phyloP scores from a whole-genome alignment of 495 filamentous ascomycete species.

The Aspergillus ostianus region DNA sequence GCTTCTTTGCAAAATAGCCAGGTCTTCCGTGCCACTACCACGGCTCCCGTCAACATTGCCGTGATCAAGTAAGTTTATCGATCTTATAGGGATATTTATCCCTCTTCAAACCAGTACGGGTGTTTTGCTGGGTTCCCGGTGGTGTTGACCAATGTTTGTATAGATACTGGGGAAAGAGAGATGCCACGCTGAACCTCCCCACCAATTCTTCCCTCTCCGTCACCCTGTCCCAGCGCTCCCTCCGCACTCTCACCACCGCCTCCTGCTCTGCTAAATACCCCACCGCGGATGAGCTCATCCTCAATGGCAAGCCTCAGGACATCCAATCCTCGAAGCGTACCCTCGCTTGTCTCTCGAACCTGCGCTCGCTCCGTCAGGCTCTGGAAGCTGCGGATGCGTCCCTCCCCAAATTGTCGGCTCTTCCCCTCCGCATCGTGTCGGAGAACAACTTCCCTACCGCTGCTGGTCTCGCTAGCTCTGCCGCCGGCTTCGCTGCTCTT shows the following conservation, averaged over 20 bases:
- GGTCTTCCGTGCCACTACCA: conserved; percentile 89
- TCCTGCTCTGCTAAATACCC: conserved; percentile 80
- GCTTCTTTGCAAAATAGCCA: conserved; percentile 38
- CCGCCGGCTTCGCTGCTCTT: conserved; percentile 92
- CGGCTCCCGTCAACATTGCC: conserved; percentile 97
- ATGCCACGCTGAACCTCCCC: conserved; percentile 87
- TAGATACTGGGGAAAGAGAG: conserved; percentile 98
- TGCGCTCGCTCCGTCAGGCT: conserved; percentile 69
- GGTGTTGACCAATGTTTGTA: conserved; percentile 2
- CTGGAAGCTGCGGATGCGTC: conserved; percentile 70
- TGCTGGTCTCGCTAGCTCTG: conserved; percentile 89
- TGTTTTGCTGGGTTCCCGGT: conserved; percentile 21
- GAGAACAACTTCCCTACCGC: conserved; percentile 99
- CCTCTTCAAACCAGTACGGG: conserved; percentile 8
- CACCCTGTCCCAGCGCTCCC: conserved; percentile 89
- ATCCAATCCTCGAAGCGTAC: conserved; percentile 78
- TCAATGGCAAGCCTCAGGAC: conserved; percentile 82
- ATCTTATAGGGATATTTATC: conserved; percentile 18
- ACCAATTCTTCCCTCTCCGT: conserved; percentile 97
- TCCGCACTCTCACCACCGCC: conserved; percentile 93
- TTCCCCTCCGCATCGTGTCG: conserved; percentile 78
- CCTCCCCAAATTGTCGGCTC: conserved; percentile 71
- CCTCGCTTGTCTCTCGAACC: conserved; percentile 83
- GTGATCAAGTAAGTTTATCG: conserved; percentile 79
- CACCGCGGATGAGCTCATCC: conserved; percentile 67